Base-by-base conservation (phyloP, 83 land plant species). In the Larix sibirica region DNA sequence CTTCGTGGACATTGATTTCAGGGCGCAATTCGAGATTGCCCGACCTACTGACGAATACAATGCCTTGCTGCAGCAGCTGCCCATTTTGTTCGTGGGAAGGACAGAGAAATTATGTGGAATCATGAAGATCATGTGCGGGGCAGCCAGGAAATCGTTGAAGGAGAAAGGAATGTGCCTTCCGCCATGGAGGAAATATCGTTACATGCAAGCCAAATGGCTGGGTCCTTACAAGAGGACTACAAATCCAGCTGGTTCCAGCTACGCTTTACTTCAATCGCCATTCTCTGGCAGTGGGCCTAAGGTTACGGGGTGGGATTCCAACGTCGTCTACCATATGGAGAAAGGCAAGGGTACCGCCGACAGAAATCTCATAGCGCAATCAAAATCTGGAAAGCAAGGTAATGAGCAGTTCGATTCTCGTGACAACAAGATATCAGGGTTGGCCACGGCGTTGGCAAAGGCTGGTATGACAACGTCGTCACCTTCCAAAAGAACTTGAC, bases 161-260 rank as follows among this genome's bases (percentile, higher is more conserved):
- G 84, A 86, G 40, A 66, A 40, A 23, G 93, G 87, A 7, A 83
- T 94, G 96, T 82, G 33, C 2, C 76, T 94, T 16, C 93, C 96
- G 59, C 96, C 96, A 4, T 94, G 96, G 96, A 77, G 96, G 64
- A 85, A 89, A 40, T 81, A 85, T 9, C 92, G 87, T 18, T 94
- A 94, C 84, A 79, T 94, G 86, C 77, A 81, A 50, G 89, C 89
- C 18, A 94, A 94, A 74, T 94, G 96, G 96, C 84, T 94, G 50
- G 83, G 89, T 4, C 18, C 85, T 0, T 88, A 91, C 80, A 89
- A 79, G 81, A 21, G 96, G 10, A 91, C 86, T 4, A 87, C 86
- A 0, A 89, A 84, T 20, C 56, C 56, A 10, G 12, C 56, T 8
- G 12, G 56, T 50, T 50, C 56, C 2, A 50, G 56, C 13, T 12